Conservation (phyloP, 139 green algal genomes). For the Coccomyxa sp. region DNA sequence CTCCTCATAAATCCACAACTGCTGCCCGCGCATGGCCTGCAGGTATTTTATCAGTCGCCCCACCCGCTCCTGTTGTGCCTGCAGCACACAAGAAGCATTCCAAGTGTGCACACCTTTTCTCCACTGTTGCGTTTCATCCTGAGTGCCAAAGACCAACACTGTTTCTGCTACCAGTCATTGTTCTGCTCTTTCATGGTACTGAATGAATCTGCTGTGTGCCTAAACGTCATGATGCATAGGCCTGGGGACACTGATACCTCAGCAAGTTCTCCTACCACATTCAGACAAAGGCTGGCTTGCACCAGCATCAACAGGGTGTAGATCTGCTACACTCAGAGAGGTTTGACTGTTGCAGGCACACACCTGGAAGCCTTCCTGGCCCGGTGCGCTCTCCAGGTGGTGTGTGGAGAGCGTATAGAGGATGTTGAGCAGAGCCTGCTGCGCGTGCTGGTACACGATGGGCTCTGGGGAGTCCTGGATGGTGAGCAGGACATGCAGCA, state of each 20-base stretch:
- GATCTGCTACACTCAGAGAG: neutral
- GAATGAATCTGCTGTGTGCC: neutral
- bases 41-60: constrained; percentile 68
- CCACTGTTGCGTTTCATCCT: no score
- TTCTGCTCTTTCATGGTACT: neutral
- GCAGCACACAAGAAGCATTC: constrained; percentile 10
- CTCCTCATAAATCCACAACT: constrained; percentile 75
- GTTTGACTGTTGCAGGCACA: neutral
- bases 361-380: neutral
- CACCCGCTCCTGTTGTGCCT: constrained; percentile 35
- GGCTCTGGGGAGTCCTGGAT: constrained; percentile 24
- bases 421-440: constrained; percentile 75
- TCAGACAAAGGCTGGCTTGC: neutral
- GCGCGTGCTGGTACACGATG: constrained; percentile 35
- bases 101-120: neutral
- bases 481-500: constrained; percentile 67
- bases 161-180: neutral
- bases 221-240: neutral
- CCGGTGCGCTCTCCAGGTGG: constrained; percentile 36
- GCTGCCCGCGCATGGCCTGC: constrained; percentile 65
- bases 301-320: no score
- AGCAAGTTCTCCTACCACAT: neutral
- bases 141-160: neutral
- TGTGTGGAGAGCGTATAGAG: constrained; percentile 57
- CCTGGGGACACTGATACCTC: neutral